Percentiles rank a stretch among this genome's conserved stretches.
Evolutionary conservation across 148 eudicot genomes (phyloP).

Genomic region (Chenopodium album): DNA sequence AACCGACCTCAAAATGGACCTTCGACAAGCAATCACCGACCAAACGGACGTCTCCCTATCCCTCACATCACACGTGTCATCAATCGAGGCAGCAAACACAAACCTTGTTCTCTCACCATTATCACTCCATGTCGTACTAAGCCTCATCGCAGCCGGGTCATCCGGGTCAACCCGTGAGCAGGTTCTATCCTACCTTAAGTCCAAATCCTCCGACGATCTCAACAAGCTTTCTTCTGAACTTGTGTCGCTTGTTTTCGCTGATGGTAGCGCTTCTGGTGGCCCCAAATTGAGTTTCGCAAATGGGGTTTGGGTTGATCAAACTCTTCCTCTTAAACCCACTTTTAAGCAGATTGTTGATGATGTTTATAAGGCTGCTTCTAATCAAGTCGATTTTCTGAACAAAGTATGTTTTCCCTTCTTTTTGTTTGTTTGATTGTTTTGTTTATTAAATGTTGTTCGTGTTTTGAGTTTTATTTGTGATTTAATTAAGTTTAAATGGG

Average conservation of each 20-base stretch:
- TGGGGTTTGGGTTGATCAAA: slow-evolving; percentile 74
- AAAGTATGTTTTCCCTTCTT: slow-evolving; percentile 39
- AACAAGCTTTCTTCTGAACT: slow-evolving; percentile 63
- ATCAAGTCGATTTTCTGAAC: slow-evolving; percentile 67
- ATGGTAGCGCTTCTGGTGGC: slow-evolving; percentile 58
- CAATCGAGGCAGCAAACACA: slow-evolving; percentile 24
- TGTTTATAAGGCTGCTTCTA: slow-evolving; percentile 54
- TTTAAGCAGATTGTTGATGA: slow-evolving; percentile 54
- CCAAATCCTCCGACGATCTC: slow-evolving; percentile 54
- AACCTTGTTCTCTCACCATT: slow-evolving; percentile 78
- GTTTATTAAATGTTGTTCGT: too few relatives aligned
- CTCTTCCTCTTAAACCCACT: slow-evolving; percentile 40
- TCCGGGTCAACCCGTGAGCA: slow-evolving; percentile 60
- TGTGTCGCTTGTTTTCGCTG: slow-evolving; percentile 55
- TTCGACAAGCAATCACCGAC: slow-evolving; percentile 47
- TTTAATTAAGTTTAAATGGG: too few relatives aligned
- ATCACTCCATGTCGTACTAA: slow-evolving; percentile 61
- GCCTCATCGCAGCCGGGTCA: slow-evolving; percentile 75
- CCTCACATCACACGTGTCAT: slow-evolving; percentile 39
- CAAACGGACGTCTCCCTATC: slow-evolving; percentile 59
- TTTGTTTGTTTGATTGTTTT: too few relatives aligned
- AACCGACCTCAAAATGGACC: slow-evolving; percentile 46
- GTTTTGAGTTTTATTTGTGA: too few relatives aligned
- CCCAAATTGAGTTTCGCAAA: slow-evolving; percentile 63
- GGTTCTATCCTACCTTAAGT: slow-evolving; percentile 53